Evolutionary conservation across 2,329 filamentous ascomycete species (phyloP).

Genomic region (Fusarium sp.): DNA sequence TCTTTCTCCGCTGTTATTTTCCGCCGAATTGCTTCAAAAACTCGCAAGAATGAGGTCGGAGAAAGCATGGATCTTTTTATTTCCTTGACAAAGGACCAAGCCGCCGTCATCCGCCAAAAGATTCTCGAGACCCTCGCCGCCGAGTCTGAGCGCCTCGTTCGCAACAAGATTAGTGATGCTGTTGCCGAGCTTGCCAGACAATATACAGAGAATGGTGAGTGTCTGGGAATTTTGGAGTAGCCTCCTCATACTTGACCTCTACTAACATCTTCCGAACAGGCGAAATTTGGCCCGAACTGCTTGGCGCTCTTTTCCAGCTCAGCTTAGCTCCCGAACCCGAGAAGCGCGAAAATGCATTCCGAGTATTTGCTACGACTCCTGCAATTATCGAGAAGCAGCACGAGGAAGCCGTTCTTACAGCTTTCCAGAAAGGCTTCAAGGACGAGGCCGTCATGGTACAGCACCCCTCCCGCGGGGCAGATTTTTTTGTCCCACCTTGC

Average conservation of each 20-base stretch:
- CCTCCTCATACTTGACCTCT: background rate
- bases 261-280: conserved; percentile 60
- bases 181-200: conserved; percentile 95
- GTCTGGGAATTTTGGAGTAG: background rate
- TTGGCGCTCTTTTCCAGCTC: conserved; percentile 86
- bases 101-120: conserved; percentile 83
- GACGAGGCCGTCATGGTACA: conserved; percentile 83
- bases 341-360: conserved; percentile 91
- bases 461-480: conserved; percentile 14
- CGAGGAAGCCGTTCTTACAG: conserved; percentile 86
- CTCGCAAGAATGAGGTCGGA: conserved; percentile 78
- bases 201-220: conserved; percentile 89
- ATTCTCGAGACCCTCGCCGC: conserved; percentile 79
- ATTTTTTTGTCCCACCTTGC: conserved; percentile 9
- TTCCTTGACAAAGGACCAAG: conserved; percentile 78
- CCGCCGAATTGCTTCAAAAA: conserved; percentile 90
- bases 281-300: conserved; percentile 88
- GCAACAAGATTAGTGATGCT: conserved; percentile 98
- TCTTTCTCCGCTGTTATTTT: conserved; percentile 95
- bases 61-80: conserved; percentile 87
- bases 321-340: conserved; percentile 87
- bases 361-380: conserved; percentile 94
- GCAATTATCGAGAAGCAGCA: conserved; percentile 97
- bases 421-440: conserved; percentile 92
- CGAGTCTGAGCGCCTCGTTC: conserved; percentile 78